A percentile compares a stretch with the other conserved stretches of the same genome.
Conservation (phyloP, 129 eudicot genomes). For the Apium graveolens region DNA sequence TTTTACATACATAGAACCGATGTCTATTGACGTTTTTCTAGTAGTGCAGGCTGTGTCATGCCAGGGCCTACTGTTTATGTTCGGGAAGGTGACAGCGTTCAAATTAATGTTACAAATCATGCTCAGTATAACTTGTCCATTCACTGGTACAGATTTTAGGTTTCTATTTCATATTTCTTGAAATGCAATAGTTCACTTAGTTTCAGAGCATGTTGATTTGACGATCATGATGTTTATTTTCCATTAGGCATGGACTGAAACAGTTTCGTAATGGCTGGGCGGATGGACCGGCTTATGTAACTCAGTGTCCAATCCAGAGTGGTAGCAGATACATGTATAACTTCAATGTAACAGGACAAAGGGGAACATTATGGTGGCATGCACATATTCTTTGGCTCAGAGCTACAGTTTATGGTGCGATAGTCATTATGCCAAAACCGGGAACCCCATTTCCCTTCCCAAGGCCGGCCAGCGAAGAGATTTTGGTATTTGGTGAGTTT, state of each 20-base stretch:
- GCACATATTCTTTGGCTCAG: conserved; percentile 10
- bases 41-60: conserved; percentile 61
- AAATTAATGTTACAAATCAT: conserved; percentile 50
- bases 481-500: conserved; percentile 34
- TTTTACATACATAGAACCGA: no score
- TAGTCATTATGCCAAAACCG: conserved; percentile 49
- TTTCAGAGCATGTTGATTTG: background rate
- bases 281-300: conserved; percentile 72
- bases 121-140: conserved; percentile 72
- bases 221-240: background rate
- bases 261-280: conserved; percentile 68
- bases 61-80: conserved; percentile 76
- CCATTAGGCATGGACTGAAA: conserved; percentile 59
- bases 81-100: conserved; percentile 59
- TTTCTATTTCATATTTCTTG: background rate
- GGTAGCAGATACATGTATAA: conserved; percentile 45
- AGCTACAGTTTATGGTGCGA: conserved; percentile 41
- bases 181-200: background rate
- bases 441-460: conserved; percentile 51
- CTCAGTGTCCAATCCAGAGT: conserved; percentile 60
- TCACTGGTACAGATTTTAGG: conserved; percentile 42
- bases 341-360: conserved; percentile 56
- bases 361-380: conserved; percentile 79
- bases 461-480: conserved; percentile 37
- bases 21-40: no score